Conservation (phyloP, 257 asterid genomes). For the Nicotiana attenuata region DNA sequence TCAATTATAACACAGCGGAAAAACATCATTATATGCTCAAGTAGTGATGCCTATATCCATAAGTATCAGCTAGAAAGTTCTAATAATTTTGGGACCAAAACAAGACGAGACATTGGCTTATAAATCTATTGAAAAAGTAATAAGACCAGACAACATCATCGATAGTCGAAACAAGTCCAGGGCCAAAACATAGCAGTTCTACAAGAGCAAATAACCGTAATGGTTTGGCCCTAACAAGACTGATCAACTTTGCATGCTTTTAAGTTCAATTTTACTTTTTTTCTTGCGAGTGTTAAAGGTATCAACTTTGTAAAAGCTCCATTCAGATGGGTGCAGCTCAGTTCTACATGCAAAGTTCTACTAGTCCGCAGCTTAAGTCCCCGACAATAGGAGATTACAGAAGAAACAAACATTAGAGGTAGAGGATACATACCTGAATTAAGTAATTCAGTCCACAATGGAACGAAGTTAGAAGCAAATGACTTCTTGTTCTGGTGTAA, state of each 20-base stretch:
- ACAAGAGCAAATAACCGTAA: background rate
- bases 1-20: constrained; percentile 10
- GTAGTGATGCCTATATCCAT: background rate
- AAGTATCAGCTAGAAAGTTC: background rate
- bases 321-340: background rate
- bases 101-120: background rate
- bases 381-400: background rate
- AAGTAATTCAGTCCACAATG: constrained; percentile 65
- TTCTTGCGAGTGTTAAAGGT: background rate
- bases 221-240: background rate
- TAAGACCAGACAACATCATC: background rate
- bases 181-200: background rate
- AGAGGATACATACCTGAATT: constrained; percentile 51
- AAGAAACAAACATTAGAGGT: background rate
- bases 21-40: background rate
- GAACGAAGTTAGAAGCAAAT: constrained; percentile 22
- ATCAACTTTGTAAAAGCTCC: background rate
- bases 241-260: background rate
- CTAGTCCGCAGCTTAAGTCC: background rate
- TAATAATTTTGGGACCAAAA: constrained; percentile 4
- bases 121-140: background rate
- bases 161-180: background rate
- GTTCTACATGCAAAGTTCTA: background rate
- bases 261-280: background rate
- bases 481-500: constrained; percentile 33